Conservation (phyloP, 805 yeast genomes). For the Kuraishia borneana region DNA sequence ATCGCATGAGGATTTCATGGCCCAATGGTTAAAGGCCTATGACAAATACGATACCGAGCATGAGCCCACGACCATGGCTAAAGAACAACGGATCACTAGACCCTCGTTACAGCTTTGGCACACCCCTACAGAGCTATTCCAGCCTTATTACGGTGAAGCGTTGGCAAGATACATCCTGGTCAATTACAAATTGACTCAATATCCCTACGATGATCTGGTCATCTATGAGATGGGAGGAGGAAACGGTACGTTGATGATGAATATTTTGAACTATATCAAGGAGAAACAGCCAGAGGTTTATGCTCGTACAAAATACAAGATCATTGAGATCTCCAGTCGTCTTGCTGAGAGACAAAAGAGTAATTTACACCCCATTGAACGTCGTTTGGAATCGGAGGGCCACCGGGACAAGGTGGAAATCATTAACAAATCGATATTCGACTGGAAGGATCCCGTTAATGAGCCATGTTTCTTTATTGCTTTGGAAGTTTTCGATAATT, state of each 20-base stretch:
- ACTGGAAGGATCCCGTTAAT: conserved; percentile 49
- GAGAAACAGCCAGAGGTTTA: conserved; percentile 65
- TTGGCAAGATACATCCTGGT: conserved; percentile 70
- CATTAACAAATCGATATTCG: conserved; percentile 65
- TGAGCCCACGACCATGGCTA: neutral
- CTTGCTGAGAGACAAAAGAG: conserved; percentile 46
- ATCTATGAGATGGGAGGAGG: conserved; percentile 90
- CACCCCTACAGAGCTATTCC: conserved; percentile 79
- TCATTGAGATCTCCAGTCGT: conserved; percentile 59
- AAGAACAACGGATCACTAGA: conserved; percentile 7
- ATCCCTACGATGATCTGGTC: conserved; percentile 59
- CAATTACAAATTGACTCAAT: conserved; percentile 55
- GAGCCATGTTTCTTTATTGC: conserved; percentile 74
- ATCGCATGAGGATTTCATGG: conserved; percentile 62
- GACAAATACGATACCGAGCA: conserved; percentile 30
- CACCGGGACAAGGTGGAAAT: conserved; percentile 51
- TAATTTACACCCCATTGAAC: conserved; percentile 9
- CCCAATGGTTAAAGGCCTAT: conserved; percentile 56
- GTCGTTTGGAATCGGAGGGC: conserved; percentile 17
- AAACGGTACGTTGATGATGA: conserved; percentile 76
- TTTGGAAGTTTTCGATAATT: conserved; percentile 74
- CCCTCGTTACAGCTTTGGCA: conserved; percentile 70
- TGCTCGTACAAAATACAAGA: conserved; percentile 50
- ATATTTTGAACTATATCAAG: conserved; percentile 55
- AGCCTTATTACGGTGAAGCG: conserved; percentile 79